Base-by-base conservation (phyloP, 192 early-diverging fungal species). In the Phycomyces blakesleeanus region DNA sequence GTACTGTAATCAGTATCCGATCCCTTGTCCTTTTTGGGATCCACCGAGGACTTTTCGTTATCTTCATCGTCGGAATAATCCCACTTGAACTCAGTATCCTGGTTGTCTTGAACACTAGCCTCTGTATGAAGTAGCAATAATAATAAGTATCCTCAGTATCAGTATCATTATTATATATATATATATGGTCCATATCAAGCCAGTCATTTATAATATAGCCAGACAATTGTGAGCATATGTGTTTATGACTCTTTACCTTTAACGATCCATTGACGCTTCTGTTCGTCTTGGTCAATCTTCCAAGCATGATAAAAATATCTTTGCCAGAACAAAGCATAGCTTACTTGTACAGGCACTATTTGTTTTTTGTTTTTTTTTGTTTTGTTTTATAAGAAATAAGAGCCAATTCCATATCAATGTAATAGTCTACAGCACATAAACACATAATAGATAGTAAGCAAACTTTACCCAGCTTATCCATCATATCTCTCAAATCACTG, bases 231-330 rank as follows among this genome's bases (percentile, higher is more conserved):
- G 51, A 26, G 29, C 52, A 42, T 55, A 56, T 34, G 40, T 51
- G 21, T 67, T 57, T 37, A 42, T 12, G 41, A 57, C 49, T 11
- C 15, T 40, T 53, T 76, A 77, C 78, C 75, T 66, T 77, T 69
- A 11, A 77, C 75, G 61, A 80, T 70, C 55, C 76, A 61, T 56
- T 76, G 52, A 22, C 77, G 77, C 25, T 69, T 66, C 55, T 82
- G 74, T 47, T 82, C 81, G 26, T 79, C 81, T 51, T 82, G 78
- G n/a, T 82, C 81, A 42, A 82, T 76, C 40, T 79, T 75, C 56
- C 66, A 79, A 2, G 72, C 49, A 44, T 76, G 75, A 60, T 78
- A 82, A 34, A 77, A 74, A 39, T 82, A 82, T 24, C 81, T 69
- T 8, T 63, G 71, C 81, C 81, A 82, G 57, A 82, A 82, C 16